Conservation (phyloP, 2,329 filamentous ascomycete genomes). For the Colletotrichum sp. region DNA sequence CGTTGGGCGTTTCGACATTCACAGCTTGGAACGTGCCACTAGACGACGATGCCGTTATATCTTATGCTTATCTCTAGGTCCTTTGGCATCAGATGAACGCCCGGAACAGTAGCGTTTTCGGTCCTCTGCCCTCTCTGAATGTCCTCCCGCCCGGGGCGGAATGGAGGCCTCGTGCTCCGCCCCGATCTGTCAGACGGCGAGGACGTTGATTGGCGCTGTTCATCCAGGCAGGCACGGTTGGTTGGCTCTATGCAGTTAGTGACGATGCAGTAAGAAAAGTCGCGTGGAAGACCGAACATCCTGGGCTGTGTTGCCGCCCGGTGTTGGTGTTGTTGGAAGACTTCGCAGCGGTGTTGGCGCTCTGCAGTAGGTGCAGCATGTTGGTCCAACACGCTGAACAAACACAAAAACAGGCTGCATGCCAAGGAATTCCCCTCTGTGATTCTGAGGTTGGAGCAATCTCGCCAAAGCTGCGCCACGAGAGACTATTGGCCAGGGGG, state of each 20-base stretch:
- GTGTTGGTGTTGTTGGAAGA: background rate
- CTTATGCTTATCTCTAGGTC: background rate
- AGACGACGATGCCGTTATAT: background rate
- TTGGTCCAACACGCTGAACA: background rate
- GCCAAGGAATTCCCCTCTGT: background rate
- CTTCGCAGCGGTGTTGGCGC: background rate
- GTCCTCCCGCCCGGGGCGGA: background rate
- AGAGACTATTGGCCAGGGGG: background rate
- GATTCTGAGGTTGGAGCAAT: background rate
- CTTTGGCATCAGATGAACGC: background rate
- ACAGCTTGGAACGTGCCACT: background rate
- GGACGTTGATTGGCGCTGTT: background rate
- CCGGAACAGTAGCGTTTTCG: background rate
- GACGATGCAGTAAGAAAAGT: background rate
- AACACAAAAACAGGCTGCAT: background rate
- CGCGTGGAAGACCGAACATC: background rate
- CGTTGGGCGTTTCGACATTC: background rate
- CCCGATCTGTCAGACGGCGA: background rate
- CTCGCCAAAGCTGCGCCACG: background rate
- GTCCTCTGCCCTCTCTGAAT: background rate
- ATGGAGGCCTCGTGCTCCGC: constrained; percentile 5
- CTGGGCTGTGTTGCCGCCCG: background rate
- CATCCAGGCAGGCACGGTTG: background rate
- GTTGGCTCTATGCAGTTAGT: background rate
- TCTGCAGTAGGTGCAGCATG: background rate